Percentiles rank a stretch among this genome's conserved stretches.
Conservation (phyloP, 1,284 basidiomycete species). For the Melampsora larici-populina region DNA sequence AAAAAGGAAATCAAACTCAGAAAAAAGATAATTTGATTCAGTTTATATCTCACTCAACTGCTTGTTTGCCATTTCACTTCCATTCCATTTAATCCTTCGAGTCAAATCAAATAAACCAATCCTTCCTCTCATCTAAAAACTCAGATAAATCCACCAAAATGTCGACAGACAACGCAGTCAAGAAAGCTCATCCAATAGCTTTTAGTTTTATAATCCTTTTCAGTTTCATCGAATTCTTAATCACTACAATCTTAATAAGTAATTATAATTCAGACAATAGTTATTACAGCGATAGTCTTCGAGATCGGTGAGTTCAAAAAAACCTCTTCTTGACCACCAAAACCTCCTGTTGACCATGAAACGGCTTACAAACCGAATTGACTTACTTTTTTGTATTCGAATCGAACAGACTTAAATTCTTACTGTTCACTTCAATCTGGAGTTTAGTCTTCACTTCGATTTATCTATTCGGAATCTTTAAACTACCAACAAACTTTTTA, state of each 20-base stretch:
- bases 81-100: too few relatives aligned
- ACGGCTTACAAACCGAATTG: too few relatives aligned
- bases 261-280: slow-evolving; percentile 22
- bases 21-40: too few relatives aligned
- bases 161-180: neutral
- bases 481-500: neutral
- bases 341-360: neutral
- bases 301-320: slow-evolving; percentile 35
- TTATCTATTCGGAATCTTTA: slow-evolving; percentile 19
- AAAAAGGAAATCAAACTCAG: neutral
- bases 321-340: neutral
- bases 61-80: too few relatives aligned
- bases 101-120: too few relatives aligned
- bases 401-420: slow-evolving; percentile 19
- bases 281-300: slow-evolving; percentile 13
- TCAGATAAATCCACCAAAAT: neutral
- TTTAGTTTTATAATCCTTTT: slow-evolving; percentile 9
- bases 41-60: too few relatives aligned
- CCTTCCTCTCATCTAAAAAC: neutral
- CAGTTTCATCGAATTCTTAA: slow-evolving; percentile 37
- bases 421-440: slow-evolving; percentile 40
- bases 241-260: slow-evolving; percentile 35
- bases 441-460: slow-evolving; percentile 22
- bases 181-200: neutral
- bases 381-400: neutral